Evolutionary conservation across 371 early-diverging fungal species (phyloP).

Genomic region (Umbelopsis sp.): DNA sequence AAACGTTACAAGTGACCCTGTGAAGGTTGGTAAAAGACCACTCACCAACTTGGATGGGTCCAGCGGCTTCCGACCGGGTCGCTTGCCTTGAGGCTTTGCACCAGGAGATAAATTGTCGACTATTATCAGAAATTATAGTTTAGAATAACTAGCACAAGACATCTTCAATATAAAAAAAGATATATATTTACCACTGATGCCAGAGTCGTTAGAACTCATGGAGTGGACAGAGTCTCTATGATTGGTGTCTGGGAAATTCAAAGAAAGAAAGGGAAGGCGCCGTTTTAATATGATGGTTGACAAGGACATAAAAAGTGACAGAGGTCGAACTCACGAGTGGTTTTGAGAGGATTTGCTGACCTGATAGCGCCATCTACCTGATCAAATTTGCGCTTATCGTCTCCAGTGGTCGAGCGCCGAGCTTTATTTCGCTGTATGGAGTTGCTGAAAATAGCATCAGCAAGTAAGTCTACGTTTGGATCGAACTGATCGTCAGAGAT

Average conservation of each 20-base stretch:
- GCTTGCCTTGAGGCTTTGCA: slow-evolving; percentile 41
- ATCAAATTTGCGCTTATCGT: slow-evolving; percentile 11
- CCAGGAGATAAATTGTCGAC: slow-evolving; percentile 26
- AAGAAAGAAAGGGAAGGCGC: not conserved
- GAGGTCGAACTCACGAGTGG: slow-evolving; percentile 11
- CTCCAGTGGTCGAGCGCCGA: not conserved
- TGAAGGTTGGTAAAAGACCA: not conserved
- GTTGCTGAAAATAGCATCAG: slow-evolving; percentile 11
- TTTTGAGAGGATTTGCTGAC: slow-evolving; percentile 6
- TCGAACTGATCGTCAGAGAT: slow-evolving; percentile 16
- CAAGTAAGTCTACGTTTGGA: slow-evolving; percentile 1
- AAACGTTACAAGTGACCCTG: not conserved
- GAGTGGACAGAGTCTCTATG: slow-evolving; percentile 17
- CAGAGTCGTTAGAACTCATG: slow-evolving; percentile 16
- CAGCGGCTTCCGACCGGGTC: slow-evolving; percentile 45
- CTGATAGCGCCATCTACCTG: slow-evolving; percentile 5
- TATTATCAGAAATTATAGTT: not conserved
- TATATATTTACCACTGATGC: not conserved
- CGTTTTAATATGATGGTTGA: not conserved
- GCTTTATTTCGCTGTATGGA: not conserved
- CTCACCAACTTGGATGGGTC: slow-evolving; percentile 33
- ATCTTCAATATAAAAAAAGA: slow-evolving; percentile 19
- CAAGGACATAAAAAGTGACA: not conserved
- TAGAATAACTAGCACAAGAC: slow-evolving; percentile 19
- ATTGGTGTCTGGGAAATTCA: not conserved